Conservation (phyloP, 169 alveolate genomes). For the Perkinsus olseni region DNA sequence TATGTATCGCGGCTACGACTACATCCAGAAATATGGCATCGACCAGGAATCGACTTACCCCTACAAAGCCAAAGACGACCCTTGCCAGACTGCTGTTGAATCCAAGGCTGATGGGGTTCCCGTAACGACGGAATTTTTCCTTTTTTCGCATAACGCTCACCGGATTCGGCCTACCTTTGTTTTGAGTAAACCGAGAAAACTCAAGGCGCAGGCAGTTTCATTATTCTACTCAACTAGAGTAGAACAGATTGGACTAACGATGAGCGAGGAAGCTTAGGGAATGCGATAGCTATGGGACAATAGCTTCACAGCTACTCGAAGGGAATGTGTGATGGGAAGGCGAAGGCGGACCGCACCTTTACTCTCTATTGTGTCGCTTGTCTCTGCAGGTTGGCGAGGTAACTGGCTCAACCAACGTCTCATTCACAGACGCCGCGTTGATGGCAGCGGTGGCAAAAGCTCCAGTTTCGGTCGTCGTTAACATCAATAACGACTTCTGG, state of each 20-base stretch:
- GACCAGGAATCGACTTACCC: constrained; percentile 36
- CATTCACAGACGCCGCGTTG: not conserved
- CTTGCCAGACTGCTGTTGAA: not conserved
- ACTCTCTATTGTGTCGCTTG: not conserved
- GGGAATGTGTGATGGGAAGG: no score
- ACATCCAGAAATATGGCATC: constrained; percentile 39
- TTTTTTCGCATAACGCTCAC: not conserved
- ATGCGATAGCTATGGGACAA: no score
- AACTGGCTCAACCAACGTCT: not conserved
- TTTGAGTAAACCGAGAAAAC: no score
- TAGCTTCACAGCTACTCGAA: no score
- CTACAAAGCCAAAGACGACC: not conserved
- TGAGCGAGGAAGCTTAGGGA: no score
- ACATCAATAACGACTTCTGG: not conserved
- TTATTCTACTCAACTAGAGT: no score
- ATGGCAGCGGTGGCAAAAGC: not conserved
- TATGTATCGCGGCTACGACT: constrained; percentile 44
- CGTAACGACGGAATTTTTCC: not conserved
- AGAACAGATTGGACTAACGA: no score
- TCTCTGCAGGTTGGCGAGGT: not conserved
- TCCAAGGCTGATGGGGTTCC: not conserved
- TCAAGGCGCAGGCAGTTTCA: no score
- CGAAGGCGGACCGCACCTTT: no score
- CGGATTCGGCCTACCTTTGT: not conserved
- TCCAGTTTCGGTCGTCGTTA: not conserved